These are phyloP conservation scores for Sclerospora graminicola DNA, from an alignment of 352 stramenopile species.

Conservation along the genomic window DNA sequence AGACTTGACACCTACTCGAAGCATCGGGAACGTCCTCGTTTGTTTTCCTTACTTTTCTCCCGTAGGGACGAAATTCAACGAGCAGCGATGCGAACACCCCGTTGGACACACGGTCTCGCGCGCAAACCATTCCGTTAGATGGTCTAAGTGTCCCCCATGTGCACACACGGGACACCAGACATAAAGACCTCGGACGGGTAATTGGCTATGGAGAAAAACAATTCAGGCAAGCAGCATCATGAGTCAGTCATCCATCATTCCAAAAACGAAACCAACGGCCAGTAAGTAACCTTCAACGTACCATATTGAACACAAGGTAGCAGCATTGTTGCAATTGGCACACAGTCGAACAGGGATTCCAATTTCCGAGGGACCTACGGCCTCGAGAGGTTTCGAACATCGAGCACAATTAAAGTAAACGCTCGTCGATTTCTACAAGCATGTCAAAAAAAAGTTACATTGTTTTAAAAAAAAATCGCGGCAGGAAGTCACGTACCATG, in stretches of 20 bases:
- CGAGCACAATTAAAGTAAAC: constrained; percentile 78
- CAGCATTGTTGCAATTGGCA: constrained; percentile 59
- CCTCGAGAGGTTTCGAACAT: constrained; percentile 66
- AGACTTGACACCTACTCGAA: no score
- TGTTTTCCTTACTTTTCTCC: constrained; percentile 1
- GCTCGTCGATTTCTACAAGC: constrained; percentile 72
- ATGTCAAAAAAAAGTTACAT: no score
- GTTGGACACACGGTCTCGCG: constrained; percentile 61
- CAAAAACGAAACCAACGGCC: no score
- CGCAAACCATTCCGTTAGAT: constrained; percentile 75
- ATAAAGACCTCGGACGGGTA: constrained; percentile 81
- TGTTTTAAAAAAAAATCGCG: no score
- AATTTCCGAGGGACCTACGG: constrained; percentile 20
- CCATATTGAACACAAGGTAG: constrained; percentile 82
- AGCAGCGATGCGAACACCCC: constrained; percentile 62
- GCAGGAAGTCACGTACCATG: constrained; percentile 75
- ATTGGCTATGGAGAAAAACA: constrained; percentile 41
- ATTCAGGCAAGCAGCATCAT: no score
- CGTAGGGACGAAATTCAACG: constrained; percentile 27
- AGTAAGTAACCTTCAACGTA: constrained; percentile 19
- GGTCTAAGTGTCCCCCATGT: constrained; percentile 80
- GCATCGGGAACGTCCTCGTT: no score
- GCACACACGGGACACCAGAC: constrained; percentile 89
- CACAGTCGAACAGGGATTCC: constrained; percentile 34
- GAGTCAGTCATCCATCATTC: no score